phyloP scores from a whole-genome alignment of 108 stramenopile species.

The Cyclostephanos tholiformis region DNA sequence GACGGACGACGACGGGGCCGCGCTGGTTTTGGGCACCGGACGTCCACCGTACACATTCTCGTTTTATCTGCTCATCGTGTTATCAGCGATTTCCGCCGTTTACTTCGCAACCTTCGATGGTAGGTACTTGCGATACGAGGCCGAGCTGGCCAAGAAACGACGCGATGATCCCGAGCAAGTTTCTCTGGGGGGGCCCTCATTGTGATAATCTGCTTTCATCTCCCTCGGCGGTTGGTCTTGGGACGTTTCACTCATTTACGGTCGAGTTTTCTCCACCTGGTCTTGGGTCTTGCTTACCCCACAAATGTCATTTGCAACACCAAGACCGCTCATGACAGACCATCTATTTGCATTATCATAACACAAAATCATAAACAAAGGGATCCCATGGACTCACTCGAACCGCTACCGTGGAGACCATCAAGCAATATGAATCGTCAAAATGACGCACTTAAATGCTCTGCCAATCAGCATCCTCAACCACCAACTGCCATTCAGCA shows the following conservation, averaged over 20 bases:
- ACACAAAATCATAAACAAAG: too few species aligned
- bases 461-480: too few species aligned
- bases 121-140: conserved; percentile 75
- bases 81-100: conserved; percentile 75
- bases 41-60: conserved; percentile 84
- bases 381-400: too few species aligned
- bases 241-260: too few species aligned
- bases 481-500: too few species aligned
- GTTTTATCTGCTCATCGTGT: conserved; percentile 79
- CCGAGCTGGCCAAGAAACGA: conserved; percentile 64
- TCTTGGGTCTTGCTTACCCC: background rate
- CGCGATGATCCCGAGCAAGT: conserved; percentile 9
- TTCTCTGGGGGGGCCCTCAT: conserved; percentile 5
- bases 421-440: too few species aligned
- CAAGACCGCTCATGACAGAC: background rate
- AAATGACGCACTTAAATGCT: too few species aligned
- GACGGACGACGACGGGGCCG: conserved; percentile 47
- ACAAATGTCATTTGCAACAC: background rate
- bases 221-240: background rate
- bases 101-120: conserved; percentile 91
- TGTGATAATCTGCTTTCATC: background rate
- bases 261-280: background rate
- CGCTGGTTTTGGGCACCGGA: conserved; percentile 48
- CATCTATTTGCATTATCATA: background rate
- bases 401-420: too few species aligned